Evolutionary conservation across 108 stramenopile genomes (phyloP), one percentile per base, ranked within the genome.

Genomic region (Pseudonitzschia pungens): DNA sequence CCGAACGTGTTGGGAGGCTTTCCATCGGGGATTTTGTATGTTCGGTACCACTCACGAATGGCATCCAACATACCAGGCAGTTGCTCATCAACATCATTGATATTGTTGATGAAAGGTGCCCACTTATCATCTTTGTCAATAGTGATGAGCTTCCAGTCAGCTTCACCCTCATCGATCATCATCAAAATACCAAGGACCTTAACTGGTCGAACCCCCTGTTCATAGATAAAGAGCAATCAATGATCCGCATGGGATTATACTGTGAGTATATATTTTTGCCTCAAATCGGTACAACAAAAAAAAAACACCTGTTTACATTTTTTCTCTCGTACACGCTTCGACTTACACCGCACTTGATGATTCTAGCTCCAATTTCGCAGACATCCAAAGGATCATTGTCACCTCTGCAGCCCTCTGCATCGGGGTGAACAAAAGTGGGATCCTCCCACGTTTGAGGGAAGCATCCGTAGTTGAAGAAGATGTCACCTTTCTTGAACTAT

Each of bases 401-500:
- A 27, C 73, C 78, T 63, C 88, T 82, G 81, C 81, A 88, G 10
- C 96, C 95, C 56, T 88, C 87, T 12, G 94, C 91, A 92, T 96
- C 96, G 9, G 94, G 95, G 81, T 95, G 94, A 24, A 94, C 74
- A 74, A 92, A 93, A 51, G 93, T 89, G 14, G 96, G 96, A 73
- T 98, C 98, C 78, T 99, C 97, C 98, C 98, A 99, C 36, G 98
- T 99, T 77, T 85, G 89, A 55, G 70, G 98, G 88, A 86, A 98
- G 86, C 96, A 96, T 36, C 98, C 98, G 73, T 99, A 99, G 95
- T 99, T 99, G 91, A 99, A 99, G 83, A 94, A 96, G 55, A 96
- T 94, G 55, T 96, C 97, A 48, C 96, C 96, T 79, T 96, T 96
- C 56, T 91, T 87, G 81, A 96, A 92, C 83, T 87, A n/a, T n/a